A percentile compares a stretch with the other conserved stretches of the same genome.
Evolutionary conservation across 2,329 filamentous ascomycete genomes (phyloP).

Genomic region (Trichoderma sp.): DNA sequence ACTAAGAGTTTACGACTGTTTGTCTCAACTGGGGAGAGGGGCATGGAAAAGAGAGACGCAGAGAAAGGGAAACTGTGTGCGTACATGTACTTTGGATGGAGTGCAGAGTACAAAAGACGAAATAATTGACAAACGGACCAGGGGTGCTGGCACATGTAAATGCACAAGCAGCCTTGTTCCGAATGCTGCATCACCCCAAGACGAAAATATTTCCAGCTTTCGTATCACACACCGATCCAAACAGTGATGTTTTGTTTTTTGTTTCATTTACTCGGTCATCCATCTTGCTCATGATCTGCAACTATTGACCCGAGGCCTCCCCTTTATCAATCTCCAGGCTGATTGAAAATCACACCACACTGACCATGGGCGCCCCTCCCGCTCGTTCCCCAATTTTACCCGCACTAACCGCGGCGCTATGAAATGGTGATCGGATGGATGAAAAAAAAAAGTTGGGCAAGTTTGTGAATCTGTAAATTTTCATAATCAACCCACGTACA

Average conservation of each 20-base stretch:
- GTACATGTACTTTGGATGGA: background rate
- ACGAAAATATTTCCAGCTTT: background rate
- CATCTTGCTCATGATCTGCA: background rate
- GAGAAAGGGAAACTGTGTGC: background rate
- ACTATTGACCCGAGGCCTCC: background rate
- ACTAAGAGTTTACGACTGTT: background rate
- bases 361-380: slow-evolving; percentile 3
- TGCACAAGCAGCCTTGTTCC: background rate
- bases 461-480: background rate
- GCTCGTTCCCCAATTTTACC: slow-evolving; percentile 4
- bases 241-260: background rate
- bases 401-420: slow-evolving; percentile 7
- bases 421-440: background rate
- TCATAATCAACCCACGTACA: background rate
- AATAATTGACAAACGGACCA: background rate
- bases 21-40: background rate
- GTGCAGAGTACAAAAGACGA: background rate
- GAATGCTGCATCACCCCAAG: background rate
- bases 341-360: background rate
- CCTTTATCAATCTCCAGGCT: background rate
- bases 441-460: background rate
- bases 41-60: no score
- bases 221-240: background rate
- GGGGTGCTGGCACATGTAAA: background rate
- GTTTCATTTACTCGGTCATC: background rate